Percentiles rank a stretch among this genome's conserved stretches.
phyloP scores from a whole-genome alignment of 495 filamentous ascomycete species.

The Hypoxylon trugodes region DNA sequence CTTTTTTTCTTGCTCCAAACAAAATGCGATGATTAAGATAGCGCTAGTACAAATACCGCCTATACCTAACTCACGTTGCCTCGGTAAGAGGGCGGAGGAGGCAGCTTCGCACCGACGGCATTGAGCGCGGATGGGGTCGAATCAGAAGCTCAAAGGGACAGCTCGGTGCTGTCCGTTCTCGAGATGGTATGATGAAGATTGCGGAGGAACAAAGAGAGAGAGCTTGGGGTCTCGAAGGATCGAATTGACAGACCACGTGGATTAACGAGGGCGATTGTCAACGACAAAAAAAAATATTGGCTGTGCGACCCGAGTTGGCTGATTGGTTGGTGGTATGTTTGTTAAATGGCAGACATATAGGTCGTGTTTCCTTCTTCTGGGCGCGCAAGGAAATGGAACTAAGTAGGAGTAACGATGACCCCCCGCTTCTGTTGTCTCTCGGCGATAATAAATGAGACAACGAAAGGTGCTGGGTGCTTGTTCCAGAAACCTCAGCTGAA shows the following conservation, averaged over 20 bases:
- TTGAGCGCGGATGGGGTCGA: slow-evolving; percentile 42
- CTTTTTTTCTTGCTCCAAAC: slow-evolving; percentile 14
- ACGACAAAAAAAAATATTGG: slow-evolving; percentile 21
- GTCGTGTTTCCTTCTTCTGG: not conserved
- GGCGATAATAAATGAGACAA: not conserved
- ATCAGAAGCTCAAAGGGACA: slow-evolving; percentile 33
- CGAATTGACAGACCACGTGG: slow-evolving; percentile 35
- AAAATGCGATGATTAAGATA: slow-evolving; percentile 6
- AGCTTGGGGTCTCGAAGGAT: slow-evolving; percentile 21
- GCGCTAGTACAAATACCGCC: slow-evolving; percentile 34
- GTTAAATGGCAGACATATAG: slow-evolving; percentile 9
- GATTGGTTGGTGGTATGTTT: slow-evolving; percentile 30
- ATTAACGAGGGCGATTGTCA: slow-evolving; percentile 22
- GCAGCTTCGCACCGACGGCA: slow-evolving; percentile 52
- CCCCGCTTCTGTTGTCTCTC: not conserved
- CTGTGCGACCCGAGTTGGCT: slow-evolving; percentile 16
- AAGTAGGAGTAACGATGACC: slow-evolving; percentile 4
- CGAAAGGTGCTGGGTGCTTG: slow-evolving; percentile 1
- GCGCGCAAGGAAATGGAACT: slow-evolving; percentile 6
- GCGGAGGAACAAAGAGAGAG: slow-evolving; percentile 11
- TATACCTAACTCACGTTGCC: slow-evolving; percentile 54
- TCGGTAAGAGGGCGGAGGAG: slow-evolving; percentile 58
- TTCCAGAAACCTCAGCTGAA: not conserved
- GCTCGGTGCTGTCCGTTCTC: slow-evolving; percentile 37
- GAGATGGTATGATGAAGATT: slow-evolving; percentile 29